Conservation (phyloP, 495 filamentous ascomycete species). For the Achaetomiella virescens region DNA sequence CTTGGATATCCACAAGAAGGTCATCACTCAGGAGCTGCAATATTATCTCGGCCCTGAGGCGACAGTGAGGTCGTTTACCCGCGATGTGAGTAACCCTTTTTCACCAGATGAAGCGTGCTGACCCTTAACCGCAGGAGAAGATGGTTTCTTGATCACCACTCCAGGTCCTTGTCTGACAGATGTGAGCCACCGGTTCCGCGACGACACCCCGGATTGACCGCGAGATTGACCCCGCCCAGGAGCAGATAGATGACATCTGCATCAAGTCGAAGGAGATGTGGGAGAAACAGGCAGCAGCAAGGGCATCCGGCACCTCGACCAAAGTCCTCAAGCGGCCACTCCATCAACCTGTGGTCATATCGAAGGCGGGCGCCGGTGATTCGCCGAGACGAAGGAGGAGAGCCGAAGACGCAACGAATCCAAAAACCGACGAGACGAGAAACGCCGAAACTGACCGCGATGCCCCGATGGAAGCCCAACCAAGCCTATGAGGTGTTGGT, state of each 20-base stretch:
- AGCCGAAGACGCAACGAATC: slow-evolving; percentile 24
- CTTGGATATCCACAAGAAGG: slow-evolving; percentile 51
- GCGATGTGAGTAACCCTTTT: slow-evolving; percentile 35
- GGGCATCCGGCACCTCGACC: slow-evolving; percentile 39
- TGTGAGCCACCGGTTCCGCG: slow-evolving; percentile 33
- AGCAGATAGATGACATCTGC: slow-evolving; percentile 55
- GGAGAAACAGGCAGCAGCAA: slow-evolving; percentile 50
- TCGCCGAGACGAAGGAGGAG: slow-evolving; percentile 26
- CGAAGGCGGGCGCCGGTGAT: slow-evolving; percentile 33
- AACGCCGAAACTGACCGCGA: slow-evolving; percentile 20
- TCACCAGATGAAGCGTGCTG: slow-evolving; percentile 20
- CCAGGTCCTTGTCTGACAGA: slow-evolving; percentile 49
- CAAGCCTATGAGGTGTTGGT: slow-evolving; percentile 11
- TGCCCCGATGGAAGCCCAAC: slow-evolving; percentile 1
- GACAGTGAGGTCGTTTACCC: slow-evolving; percentile 49
- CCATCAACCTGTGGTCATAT: slow-evolving; percentile 48
- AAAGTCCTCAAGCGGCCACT: slow-evolving; percentile 49
- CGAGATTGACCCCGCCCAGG: slow-evolving; percentile 36
- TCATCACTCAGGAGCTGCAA: slow-evolving; percentile 51
- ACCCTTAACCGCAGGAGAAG: slow-evolving; percentile 41
- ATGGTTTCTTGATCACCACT: slow-evolving; percentile 52
- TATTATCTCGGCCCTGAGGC: slow-evolving; percentile 50
- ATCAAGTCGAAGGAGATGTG: slow-evolving; percentile 50
- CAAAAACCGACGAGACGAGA: slow-evolving; percentile 23
- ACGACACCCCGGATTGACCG: slow-evolving; percentile 5